Evolutionary conservation across 1,284 basidiomycete species (phyloP).

Genomic region (Afroboletus lepidellus): DNA sequence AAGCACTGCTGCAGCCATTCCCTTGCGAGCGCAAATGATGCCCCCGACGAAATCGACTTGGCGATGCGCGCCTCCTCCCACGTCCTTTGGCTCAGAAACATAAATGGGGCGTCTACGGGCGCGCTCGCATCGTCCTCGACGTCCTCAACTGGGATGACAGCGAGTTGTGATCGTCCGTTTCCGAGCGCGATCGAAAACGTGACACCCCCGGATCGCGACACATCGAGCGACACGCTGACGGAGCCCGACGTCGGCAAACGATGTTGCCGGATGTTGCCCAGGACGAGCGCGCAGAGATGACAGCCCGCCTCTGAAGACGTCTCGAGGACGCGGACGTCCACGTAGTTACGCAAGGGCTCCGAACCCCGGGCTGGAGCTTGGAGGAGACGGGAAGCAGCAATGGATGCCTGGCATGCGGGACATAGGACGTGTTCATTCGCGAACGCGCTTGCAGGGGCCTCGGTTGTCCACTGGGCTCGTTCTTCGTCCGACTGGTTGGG

Average conservation of each 20-base stretch:
- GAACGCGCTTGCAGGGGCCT: neutral
- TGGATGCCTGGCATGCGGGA: neutral
- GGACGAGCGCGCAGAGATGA: neutral
- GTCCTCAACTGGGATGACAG: neutral
- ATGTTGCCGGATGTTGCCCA: neutral
- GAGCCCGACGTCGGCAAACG: neutral
- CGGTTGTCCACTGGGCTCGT: too few species aligned
- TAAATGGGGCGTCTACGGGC: neutral
- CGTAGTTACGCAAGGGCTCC: neutral
- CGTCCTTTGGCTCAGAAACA: neutral
- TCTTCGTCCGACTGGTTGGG: neutral
- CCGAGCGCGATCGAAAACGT: neutral
- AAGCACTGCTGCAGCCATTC: neutral
- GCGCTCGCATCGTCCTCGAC: neutral
- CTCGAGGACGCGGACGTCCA: neutral
- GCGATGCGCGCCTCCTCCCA: neutral
- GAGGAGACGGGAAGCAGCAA: neutral
- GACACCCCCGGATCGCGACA: neutral
- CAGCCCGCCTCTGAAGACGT: neutral
- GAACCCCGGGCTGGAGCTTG: neutral
- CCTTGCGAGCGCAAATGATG: neutral
- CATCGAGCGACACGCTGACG: neutral
- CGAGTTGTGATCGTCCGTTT: neutral
- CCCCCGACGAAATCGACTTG: neutral
- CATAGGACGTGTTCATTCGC: neutral